Conservation (phyloP, 495 filamentous ascomycete species). For the Mytilinidion resinicola region DNA sequence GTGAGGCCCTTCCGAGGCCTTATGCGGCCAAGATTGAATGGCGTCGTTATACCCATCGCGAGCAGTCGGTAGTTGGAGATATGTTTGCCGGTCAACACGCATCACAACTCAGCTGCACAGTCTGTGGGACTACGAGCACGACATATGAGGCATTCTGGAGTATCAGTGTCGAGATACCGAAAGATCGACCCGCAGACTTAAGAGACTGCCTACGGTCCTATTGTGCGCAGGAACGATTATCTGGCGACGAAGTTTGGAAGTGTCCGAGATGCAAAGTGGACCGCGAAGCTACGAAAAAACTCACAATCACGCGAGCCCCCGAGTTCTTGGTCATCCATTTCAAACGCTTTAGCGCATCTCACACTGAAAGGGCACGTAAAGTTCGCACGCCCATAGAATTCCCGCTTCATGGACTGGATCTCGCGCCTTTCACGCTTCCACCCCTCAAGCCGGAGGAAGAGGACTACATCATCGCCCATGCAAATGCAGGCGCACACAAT, state of each 20-base stretch:
- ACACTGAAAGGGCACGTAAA: constrained; percentile 54
- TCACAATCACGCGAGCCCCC: constrained; percentile 66
- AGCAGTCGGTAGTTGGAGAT: constrained; percentile 59
- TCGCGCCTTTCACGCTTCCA: constrained; percentile 54
- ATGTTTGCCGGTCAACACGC: constrained; percentile 68
- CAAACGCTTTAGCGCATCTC: constrained; percentile 61
- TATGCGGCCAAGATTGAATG: constrained; percentile 61
- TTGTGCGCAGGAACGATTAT: constrained; percentile 60
- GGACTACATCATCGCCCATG: constrained; percentile 15
- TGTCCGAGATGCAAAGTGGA: constrained; percentile 64
- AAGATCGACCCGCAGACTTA: constrained; percentile 46
- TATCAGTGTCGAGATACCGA: constrained; percentile 61
- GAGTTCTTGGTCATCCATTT: constrained; percentile 69
- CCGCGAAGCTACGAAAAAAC: constrained; percentile 64
- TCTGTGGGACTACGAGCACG: constrained; percentile 60
- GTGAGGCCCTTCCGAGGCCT: constrained; percentile 56
- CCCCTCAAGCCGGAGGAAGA: constrained; percentile 31
- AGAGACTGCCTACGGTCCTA: constrained; percentile 62
- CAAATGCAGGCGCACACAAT: neutral
- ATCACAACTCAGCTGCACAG: constrained; percentile 56
- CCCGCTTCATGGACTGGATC: constrained; percentile 56
- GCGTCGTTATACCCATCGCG: constrained; percentile 61
- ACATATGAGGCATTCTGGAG: constrained; percentile 68
- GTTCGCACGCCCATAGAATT: constrained; percentile 64
- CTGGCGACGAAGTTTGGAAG: constrained; percentile 63